Base-by-base conservation (phyloP, 2,329 filamentous ascomycete species). In the Curvularia sp. region DNA sequence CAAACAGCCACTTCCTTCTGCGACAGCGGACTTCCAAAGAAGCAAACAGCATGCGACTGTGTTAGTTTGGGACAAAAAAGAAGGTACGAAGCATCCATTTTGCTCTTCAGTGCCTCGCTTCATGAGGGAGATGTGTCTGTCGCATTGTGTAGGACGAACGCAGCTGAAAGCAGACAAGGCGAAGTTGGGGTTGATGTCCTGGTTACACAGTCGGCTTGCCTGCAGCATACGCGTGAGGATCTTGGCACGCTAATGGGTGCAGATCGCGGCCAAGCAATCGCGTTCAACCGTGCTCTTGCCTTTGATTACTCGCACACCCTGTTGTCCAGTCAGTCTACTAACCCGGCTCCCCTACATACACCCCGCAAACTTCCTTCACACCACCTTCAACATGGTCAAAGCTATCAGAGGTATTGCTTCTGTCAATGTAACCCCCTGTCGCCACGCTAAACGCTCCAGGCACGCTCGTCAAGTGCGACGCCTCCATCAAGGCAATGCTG, bases 401-500 rank as follows among this genome's bases (percentile, higher is more conserved):
- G 84, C 84, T 59, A 84, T 86, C 42, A 79, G 82, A 82, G 84
- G 84, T 85, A 69, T 30, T 49, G 18, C 48, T 1, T 10, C 5
- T 12, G n/a, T 22, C 7, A 41, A 30, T 4, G n/a, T 4, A 38
- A 44, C 13, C 24, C 24, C 44, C 18, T 4, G n/a, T 38, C 42
- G 4, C 28, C 6, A n/a, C 35, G 57, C 62, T 62, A 10, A 65
- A 41, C 0, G 0, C 26, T 8, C 3, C 60, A 83, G 90, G 90
- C 62, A 88, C 91, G 28, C 84, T 94, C 64, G 87, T 94, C 77
- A 87, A 92, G 77, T 92, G 89, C 78, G 91, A 94, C 74, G 89
- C 91, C n/a, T 91, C 89, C 44, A 93, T 94, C 83, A 93, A 93
- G 78, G 90, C 91, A 63, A 92, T 93, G 81, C 89, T 94, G 71